These are phyloP conservation scores for Coemansia javaensis DNA, from an alignment of 192 early-diverging fungal genomes.

Conservation along the genomic window DNA sequence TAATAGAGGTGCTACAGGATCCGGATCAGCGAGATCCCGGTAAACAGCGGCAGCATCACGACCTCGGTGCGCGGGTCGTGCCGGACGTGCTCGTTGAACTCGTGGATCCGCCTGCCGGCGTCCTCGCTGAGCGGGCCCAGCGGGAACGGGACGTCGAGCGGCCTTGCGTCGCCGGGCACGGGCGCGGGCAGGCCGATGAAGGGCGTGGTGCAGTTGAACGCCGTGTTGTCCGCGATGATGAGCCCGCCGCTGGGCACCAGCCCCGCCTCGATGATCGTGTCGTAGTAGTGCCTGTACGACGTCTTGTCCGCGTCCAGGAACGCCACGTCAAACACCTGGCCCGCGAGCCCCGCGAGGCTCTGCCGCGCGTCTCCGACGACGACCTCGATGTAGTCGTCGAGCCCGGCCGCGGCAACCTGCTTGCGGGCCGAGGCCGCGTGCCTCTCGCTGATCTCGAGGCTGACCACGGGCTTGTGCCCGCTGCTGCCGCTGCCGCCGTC, in stretches of 20 bases:
- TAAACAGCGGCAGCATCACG: constrained; percentile 57
- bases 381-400: constrained; percentile 45
- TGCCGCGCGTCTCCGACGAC: constrained; percentile 29
- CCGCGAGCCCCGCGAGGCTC: constrained; percentile 32
- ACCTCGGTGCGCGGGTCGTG: constrained; percentile 57
- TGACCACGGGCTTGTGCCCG: constrained; percentile 33
- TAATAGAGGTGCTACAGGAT: too few relatives aligned
- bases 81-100: constrained; percentile 61
- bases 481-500: constrained; percentile 3
- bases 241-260: constrained; percentile 55
- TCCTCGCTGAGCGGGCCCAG: background rate
- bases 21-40: constrained; percentile 28
- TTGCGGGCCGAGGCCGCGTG: constrained; percentile 46
- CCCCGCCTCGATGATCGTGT: constrained; percentile 57
- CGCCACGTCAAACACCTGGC: constrained; percentile 55
- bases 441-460: constrained; percentile 55
- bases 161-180: constrained; percentile 5
- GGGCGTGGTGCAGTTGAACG: constrained; percentile 15
- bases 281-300: constrained; percentile 60
- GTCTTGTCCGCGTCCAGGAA: constrained; percentile 73
- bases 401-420: constrained; percentile 26
- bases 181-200: constrained; percentile 18
- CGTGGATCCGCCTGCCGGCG: constrained; percentile 27
- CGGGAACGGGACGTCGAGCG: constrained; percentile 9
- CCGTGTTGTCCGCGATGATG: constrained; percentile 65